Conservation (phyloP, 1,284 basidiomycete species). For the Pascua sp. region DNA sequence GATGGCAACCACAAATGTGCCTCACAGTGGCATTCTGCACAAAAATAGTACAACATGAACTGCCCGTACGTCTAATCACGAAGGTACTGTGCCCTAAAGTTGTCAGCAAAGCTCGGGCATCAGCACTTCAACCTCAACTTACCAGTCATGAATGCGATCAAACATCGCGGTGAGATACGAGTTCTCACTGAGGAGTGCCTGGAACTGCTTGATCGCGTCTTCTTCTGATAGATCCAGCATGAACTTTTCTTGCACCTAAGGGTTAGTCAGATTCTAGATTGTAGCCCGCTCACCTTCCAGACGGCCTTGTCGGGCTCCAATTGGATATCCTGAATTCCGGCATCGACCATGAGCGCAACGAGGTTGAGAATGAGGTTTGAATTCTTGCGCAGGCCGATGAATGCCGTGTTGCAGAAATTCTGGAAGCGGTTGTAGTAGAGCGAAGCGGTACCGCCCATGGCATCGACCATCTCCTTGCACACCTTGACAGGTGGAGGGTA, state of each 20-base stretch:
- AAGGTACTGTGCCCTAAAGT: constrained; percentile 42
- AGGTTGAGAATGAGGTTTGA: constrained; percentile 97
- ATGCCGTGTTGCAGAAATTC: constrained; percentile 92
- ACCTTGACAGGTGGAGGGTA: constrained; percentile 98
- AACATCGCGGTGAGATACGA: constrained; percentile 90
- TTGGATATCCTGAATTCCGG: constrained; percentile 96
- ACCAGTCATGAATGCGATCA: constrained; percentile 72
- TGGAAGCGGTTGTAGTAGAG: constrained; percentile 92
- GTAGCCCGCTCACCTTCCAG: constrained; percentile 58
- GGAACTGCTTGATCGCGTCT: constrained; percentile 95
- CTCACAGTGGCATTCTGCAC: neutral
- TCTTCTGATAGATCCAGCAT: constrained; percentile 88
- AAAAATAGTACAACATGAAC: neutral
- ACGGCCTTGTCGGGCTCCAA: constrained; percentile 62
- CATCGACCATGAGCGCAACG: constrained; percentile 95
- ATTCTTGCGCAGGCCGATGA: constrained; percentile 90
- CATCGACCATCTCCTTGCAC: constrained; percentile 99
- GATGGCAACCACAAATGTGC: neutral
- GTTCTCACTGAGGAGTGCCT: constrained; percentile 87
- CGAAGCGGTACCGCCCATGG: constrained; percentile 93
- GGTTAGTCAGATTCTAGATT: neutral
- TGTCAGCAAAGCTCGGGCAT: neutral
- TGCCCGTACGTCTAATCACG: constrained; percentile 37
- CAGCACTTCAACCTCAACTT: neutral
- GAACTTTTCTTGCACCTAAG: constrained; percentile 93